Evolutionary conservation across 1,284 basidiomycete species (phyloP), one percentile per base, ranked within the genome.

Genomic region (Stygiomarasmius scandens): DNA sequence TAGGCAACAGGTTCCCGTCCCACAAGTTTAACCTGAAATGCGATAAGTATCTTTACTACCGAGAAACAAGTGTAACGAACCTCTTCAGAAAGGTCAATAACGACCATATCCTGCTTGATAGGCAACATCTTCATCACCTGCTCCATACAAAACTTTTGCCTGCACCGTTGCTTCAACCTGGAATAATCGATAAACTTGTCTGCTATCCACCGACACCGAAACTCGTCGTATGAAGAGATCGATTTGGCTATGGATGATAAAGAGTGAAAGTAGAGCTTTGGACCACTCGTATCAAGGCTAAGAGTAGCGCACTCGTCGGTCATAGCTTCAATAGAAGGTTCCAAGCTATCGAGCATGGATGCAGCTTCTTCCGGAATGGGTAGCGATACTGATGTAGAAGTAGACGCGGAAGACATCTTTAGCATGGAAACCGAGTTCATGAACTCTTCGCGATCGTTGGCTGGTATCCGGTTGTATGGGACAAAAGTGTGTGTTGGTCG

Each of bases 71-170:
- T n/a, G n/a, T n/a, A n/a, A n/a, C n/a, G n/a, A n/a, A 85, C 76
- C 56, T 83, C 80, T 53, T 84, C 83, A 24, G 82, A 83, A 56
- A 85, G 64, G 61, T 85, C 82, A 36, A 77, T 72, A 55, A 85
- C 63, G 34, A 79, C 64, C 49, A 84, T 66, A 49, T n/a, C n/a
- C 9, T 77, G 77, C 61, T 79, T 81, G n/a, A 59, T 45, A 0
- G 82, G 71, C 23, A 84, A 63, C 4, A 80, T 84, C 70, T 84
- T 84, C 44, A 78, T 82, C n/a, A 85, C 77, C 5, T 74, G 69
- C 64, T 84, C 81, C 52, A 80, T 68, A 47, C 77, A 71, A 58
- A 78, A 78, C 65, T 82, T 83, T 55, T 84, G 80, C 27, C 81
- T 73, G 58, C 81, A 84, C 3, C 78, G 75, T 52, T 82, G 80